Conservation (phyloP, 352 stramenopile species). For the Phytophthora agathidicida region DNA sequence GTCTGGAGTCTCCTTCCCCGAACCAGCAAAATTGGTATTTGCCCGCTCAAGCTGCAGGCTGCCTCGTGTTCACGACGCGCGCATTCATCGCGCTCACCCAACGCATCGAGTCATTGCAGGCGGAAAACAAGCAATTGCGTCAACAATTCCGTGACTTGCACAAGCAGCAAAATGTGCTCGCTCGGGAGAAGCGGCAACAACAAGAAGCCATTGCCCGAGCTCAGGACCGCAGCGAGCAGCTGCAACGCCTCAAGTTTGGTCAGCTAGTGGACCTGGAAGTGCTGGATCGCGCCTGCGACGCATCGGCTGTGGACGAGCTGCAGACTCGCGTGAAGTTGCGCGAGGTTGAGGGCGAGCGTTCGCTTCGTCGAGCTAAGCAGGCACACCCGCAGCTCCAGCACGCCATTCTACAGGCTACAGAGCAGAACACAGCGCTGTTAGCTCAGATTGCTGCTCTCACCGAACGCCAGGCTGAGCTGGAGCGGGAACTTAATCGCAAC, state of each 20-base stretch:
- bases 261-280: slow-evolving; percentile 86
- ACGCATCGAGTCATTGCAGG: slow-evolving; percentile 82
- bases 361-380: slow-evolving; percentile 51
- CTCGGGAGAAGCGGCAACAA: slow-evolving; percentile 81
- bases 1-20: slow-evolving; percentile 41
- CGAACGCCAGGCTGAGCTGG: slow-evolving; percentile 79
- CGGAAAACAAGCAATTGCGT: slow-evolving; percentile 86
- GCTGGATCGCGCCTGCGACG: slow-evolving; percentile 88
- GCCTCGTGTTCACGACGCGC: slow-evolving; percentile 77
- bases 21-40: slow-evolving; percentile 47
- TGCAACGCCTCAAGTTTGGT: slow-evolving; percentile 85
- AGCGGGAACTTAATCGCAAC: slow-evolving; percentile 84
- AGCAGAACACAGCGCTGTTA: slow-evolving; percentile 88
- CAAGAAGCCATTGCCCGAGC: slow-evolving; percentile 70
- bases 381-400: slow-evolving; percentile 68
- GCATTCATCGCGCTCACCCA: slow-evolving; percentile 65
- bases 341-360: slow-evolving; percentile 74
- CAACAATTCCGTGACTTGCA: slow-evolving; percentile 91
- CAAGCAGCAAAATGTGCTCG: slow-evolving; percentile 83
- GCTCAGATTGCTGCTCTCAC: slow-evolving; percentile 78
- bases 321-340: slow-evolving; percentile 74
- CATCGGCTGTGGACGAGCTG: slow-evolving; percentile 68
- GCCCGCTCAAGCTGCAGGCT: slow-evolving; percentile 52
- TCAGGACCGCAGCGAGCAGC: slow-evolving; percentile 72
- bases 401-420: slow-evolving; percentile 78